Percentiles rank a stretch among this genome's conserved stretches.
These are phyloP conservation scores for Acacia acuminata DNA, from an alignment of 306 rosid genomes.

Conservation along the genomic window DNA sequence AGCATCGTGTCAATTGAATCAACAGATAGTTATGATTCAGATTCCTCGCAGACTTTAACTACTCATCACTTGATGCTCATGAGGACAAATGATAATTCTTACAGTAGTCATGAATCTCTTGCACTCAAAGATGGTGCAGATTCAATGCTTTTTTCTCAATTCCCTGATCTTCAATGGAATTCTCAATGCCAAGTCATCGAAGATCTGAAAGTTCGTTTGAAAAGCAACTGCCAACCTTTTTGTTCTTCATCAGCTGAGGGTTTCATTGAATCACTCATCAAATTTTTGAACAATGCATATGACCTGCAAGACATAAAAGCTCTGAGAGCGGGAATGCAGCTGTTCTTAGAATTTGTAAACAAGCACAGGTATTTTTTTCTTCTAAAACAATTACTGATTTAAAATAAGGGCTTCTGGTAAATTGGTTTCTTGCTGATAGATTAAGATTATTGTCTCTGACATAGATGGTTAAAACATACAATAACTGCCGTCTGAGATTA, in stretches of 20 bases:
- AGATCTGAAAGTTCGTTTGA: conserved; percentile 54
- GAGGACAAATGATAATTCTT: conserved; percentile 41
- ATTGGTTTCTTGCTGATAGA: conserved; percentile 6
- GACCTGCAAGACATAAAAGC: conserved; percentile 54
- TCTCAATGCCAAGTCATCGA: conserved; percentile 68
- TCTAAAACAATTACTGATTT: not conserved
- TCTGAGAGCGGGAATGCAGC: conserved; percentile 62
- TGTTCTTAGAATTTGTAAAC: conserved; percentile 57
- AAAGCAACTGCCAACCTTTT: conserved; percentile 44
- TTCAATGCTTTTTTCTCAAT: conserved; percentile 54
- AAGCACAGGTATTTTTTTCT: conserved; percentile 61
- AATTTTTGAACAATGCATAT: conserved; percentile 66
- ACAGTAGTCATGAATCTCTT: conserved; percentile 29
- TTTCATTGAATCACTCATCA: conserved; percentile 57
- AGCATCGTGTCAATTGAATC: conserved; percentile 74
- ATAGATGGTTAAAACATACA: conserved; percentile 4
- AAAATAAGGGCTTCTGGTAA: too few species aligned
- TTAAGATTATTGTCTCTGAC: not conserved
- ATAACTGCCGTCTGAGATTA: not conserved
- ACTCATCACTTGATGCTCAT: conserved; percentile 32
- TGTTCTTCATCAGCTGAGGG: conserved; percentile 45
- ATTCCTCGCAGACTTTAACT: conserved; percentile 39
- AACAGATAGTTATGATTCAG: conserved; percentile 61
- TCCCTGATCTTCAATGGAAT: conserved; percentile 71
- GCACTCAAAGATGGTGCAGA: conserved; percentile 40